phyloP scores from a whole-genome alignment of 2,329 filamentous ascomycete species.

The Fusarium albidum region DNA sequence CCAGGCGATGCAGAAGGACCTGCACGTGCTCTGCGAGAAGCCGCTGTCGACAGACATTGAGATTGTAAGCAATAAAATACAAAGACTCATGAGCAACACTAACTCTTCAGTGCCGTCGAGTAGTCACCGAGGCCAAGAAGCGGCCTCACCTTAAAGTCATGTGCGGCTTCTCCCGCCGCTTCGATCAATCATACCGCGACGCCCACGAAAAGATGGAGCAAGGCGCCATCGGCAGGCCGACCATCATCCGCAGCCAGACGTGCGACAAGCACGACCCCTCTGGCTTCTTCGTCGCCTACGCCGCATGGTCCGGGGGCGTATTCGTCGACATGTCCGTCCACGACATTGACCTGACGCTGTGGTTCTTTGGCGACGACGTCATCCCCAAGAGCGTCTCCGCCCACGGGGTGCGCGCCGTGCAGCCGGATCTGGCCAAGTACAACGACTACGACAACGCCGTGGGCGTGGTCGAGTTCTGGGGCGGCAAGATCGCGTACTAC shows the following conservation, averaged over 20 bases:
- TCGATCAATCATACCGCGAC: conserved; percentile 71
- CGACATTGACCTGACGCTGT: conserved; percentile 59
- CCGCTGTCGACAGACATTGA: conserved; percentile 61
- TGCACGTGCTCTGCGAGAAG: conserved; percentile 69
- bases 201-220: conserved; percentile 60
- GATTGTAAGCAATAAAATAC: conserved; percentile 11
- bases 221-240: conserved; percentile 66
- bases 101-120: conserved; percentile 11
- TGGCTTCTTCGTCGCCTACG: conserved; percentile 74
- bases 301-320: conserved; percentile 71
- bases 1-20: conserved; percentile 60
- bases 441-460: conserved; percentile 44
- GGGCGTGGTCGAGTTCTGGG: conserved; percentile 71
- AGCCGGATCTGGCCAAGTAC: conserved; percentile 39
- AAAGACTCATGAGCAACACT: background rate
- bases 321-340: conserved; percentile 76
- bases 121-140: conserved; percentile 22
- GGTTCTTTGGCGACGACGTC: conserved; percentile 45
- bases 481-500: conserved; percentile 70
- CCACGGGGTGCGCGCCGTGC: conserved; percentile 41
- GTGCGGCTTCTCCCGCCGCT: conserved; percentile 53
- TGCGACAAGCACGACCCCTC: conserved; percentile 72
- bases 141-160: conserved; percentile 68
- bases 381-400: conserved; percentile 41
- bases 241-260: conserved; percentile 70